These are phyloP conservation scores for Nitzschia inconspicua DNA, from an alignment of 108 stramenopile genomes.

Conservation along the genomic window DNA sequence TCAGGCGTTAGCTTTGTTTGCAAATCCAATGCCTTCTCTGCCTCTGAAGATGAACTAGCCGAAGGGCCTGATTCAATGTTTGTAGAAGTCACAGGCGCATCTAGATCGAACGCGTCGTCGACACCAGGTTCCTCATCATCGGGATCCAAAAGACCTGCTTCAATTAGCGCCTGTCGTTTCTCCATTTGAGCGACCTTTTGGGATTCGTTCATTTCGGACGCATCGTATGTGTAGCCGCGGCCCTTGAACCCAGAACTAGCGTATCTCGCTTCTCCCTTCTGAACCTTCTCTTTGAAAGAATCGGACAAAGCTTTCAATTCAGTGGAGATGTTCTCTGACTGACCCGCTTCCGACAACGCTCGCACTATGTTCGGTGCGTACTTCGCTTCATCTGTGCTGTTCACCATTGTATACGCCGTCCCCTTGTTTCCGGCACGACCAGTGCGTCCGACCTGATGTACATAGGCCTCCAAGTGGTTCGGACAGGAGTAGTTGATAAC, in stretches of 20 bases:
- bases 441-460: conserved; percentile 97
- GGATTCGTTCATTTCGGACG: conserved; percentile 91
- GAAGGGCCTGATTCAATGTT: conserved; percentile 2
- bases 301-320: conserved; percentile 87
- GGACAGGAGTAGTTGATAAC: conserved; percentile 98
- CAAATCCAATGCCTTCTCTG: conserved; percentile 36
- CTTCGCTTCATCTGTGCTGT: conserved; percentile 90
- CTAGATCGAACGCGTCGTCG: conserved; percentile 8
- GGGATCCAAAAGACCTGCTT: conserved; percentile 82
- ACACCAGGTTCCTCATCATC: conserved; percentile 61
- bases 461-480: conserved; percentile 98
- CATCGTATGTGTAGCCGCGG: conserved; percentile 96
- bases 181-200: conserved; percentile 86
- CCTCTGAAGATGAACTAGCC: conserved; percentile 18
- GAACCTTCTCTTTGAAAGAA: conserved; percentile 89
- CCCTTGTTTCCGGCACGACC: conserved; percentile 94
- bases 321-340: conserved; percentile 81
- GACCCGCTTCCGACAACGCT: conserved; percentile 88
- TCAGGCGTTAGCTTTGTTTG: conserved; percentile 74
- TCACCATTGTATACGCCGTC: conserved; percentile 95
- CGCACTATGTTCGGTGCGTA: conserved; percentile 92
- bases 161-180: conserved; percentile 88
- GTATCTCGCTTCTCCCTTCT: conserved; percentile 89
- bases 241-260: conserved; percentile 95
- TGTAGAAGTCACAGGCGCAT: neutral